phyloP scores from a whole-genome alignment of 768 basidiomycete genomes.

The Tephrocybe sp. region DNA sequence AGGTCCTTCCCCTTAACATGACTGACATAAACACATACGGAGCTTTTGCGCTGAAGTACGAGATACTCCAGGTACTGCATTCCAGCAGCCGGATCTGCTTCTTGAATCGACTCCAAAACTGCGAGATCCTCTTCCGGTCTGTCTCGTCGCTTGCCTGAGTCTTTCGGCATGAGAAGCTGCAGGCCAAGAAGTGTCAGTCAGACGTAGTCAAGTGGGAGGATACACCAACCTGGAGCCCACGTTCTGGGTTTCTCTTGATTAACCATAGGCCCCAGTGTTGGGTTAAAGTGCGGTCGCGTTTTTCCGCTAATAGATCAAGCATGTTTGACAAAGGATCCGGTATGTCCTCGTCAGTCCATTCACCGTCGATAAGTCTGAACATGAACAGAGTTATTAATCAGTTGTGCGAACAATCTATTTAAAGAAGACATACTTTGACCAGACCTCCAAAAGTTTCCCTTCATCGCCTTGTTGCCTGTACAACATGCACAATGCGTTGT shows the following conservation, averaged over 20 bases:
- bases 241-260: conserved; percentile 61
- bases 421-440: conserved; percentile 56
- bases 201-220: background rate
- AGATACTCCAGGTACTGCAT: conserved; percentile 78
- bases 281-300: conserved; percentile 57
- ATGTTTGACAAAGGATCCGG: conserved; percentile 62
- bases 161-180: conserved; percentile 61
- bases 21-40: conserved; percentile 34
- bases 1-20: background rate
- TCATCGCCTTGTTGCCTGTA: conserved; percentile 57
- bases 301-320: conserved; percentile 52
- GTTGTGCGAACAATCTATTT: background rate
- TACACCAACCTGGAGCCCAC: conserved; percentile 63
- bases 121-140: conserved; percentile 60
- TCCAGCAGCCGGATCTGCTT: conserved; percentile 58
- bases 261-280: conserved; percentile 85
- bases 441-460: conserved; percentile 61
- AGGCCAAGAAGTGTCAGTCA: background rate
- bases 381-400: background rate
- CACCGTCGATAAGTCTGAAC: conserved; percentile 67
- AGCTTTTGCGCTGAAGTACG: conserved; percentile 64
- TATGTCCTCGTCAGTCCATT: conserved; percentile 61
- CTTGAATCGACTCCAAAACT: conserved; percentile 54
- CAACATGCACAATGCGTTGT: conserved; percentile 58
- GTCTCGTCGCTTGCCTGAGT: conserved; percentile 53